These are phyloP conservation scores for Eucalyptus tenuipes DNA, from an alignment of 345 rosid genomes.

Conservation along the genomic window DNA sequence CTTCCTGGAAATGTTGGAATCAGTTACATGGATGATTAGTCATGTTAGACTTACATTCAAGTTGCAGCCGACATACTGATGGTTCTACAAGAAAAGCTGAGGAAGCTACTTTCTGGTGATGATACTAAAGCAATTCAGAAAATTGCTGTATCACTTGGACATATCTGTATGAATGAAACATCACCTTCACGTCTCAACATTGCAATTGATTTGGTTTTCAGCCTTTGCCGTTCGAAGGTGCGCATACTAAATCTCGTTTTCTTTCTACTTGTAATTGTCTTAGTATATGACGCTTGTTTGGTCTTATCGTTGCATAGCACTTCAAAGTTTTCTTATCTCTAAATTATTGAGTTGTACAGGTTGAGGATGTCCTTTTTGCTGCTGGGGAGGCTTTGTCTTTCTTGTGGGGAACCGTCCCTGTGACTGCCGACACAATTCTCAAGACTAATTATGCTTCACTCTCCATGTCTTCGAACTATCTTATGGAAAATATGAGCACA, in stretches of 20 bases:
- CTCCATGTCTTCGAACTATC: slow-evolving; percentile 74
- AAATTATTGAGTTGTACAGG: slow-evolving; percentile 37
- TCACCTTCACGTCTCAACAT: slow-evolving; percentile 48
- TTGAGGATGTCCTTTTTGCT: slow-evolving; percentile 90
- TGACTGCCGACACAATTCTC: slow-evolving; percentile 77
- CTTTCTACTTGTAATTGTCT: neutral
- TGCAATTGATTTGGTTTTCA: slow-evolving; percentile 69
- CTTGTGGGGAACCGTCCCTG: slow-evolving; percentile 91
- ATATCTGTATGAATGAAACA: slow-evolving; percentile 60
- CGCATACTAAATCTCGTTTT: neutral
- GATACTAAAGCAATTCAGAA: slow-evolving; percentile 79
- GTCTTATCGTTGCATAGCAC: neutral
- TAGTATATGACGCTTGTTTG: neutral
- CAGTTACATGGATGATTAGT: neutral
- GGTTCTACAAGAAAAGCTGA: slow-evolving; percentile 55
- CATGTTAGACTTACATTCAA: neutral
- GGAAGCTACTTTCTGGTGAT: slow-evolving; percentile 73
- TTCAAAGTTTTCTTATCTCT: slow-evolving; percentile 1
- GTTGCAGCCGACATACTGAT: slow-evolving; percentile 51
- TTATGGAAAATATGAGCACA: slow-evolving; percentile 58
- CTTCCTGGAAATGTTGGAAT: neutral
- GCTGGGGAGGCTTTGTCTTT: slow-evolving; percentile 94
- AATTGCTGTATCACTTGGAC: slow-evolving; percentile 72
- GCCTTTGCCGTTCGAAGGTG: slow-evolving; percentile 88
- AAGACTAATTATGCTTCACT: slow-evolving; percentile 84